Conservation (phyloP, 768 basidiomycete genomes). For the Dentipellis fragilis region DNA sequence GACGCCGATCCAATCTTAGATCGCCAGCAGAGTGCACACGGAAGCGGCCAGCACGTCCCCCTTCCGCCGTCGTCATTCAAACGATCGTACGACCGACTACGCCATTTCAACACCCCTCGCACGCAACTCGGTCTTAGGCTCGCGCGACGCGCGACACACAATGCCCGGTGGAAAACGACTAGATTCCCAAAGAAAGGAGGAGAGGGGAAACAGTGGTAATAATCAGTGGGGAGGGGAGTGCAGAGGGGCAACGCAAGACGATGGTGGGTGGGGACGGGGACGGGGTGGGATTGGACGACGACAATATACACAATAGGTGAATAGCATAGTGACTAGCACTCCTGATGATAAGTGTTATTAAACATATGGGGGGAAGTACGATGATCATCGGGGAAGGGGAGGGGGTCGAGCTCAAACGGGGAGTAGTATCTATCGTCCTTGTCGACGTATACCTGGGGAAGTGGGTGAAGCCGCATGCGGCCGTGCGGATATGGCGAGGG, state of each 20-base stretch:
- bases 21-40: background rate
- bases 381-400: slow-evolving; percentile 54
- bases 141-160: too few relatives aligned
- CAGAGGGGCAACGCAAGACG: slow-evolving; percentile 10
- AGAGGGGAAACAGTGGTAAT: background rate
- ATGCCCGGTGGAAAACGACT: background rate
- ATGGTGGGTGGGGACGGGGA: slow-evolving; percentile 1
- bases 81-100: too few relatives aligned
- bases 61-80: too few relatives aligned
- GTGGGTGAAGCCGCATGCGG: slow-evolving; percentile 34
- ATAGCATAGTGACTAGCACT: slow-evolving; percentile 38
- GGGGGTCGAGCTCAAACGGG: slow-evolving; percentile 59
- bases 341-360: slow-evolving; percentile 37
- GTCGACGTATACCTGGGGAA: slow-evolving; percentile 51
- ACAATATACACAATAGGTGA: slow-evolving; percentile 19
- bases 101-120: too few relatives aligned
- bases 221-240: slow-evolving; percentile 2
- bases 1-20: background rate
- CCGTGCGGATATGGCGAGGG: slow-evolving; percentile 36
- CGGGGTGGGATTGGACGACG: slow-evolving; percentile 13
- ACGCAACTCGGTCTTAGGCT: too few relatives aligned
- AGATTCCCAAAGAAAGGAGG: background rate
- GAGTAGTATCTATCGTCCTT: slow-evolving; percentile 51
- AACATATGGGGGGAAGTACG: slow-evolving; percentile 26
- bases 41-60: too few relatives aligned